Base-by-base conservation (phyloP, 495 filamentous ascomycete genomes). In the Pseudevernia furfuracea region DNA sequence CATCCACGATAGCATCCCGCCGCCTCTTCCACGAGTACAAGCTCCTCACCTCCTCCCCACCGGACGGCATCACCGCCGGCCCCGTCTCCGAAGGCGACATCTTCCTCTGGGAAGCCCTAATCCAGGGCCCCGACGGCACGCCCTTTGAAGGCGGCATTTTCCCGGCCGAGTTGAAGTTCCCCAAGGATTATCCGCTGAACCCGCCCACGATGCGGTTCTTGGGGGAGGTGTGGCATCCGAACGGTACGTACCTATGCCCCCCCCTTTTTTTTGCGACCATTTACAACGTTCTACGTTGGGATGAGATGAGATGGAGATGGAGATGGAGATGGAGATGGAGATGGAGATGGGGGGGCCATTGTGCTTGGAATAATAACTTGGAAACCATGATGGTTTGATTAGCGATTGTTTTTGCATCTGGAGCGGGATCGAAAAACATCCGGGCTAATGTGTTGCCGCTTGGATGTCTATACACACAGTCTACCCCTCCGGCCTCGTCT, bases 11-110 rank as follows among this genome's bases (percentile, higher is more conserved):
- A 52, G 79, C 94, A 66, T 90, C 92, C 73, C 93, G 93, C 68
- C 94, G 94, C 52, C 89, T 99, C 67, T 91, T 97, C 76, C 89
- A 93, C 78, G 94, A 99, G 80, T 99, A 99, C 88, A 87, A 88
- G 68, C 86, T 82, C 63, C 87, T 93, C 58, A 87, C 87, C 66
- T 88, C 84, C 72, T 90, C 90, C 78, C 87, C 90, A 3, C 90
- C 91, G 15, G 90, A 96, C 57, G 95, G 94, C 68, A 97, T 99
- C 76, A 95, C 89, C 65, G 94, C 95, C 21, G 95, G 94, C 48
- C 94, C 94, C 25, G 83, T 96, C 62, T 87, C 84, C 63, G 94
- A 99, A 80, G 92, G 96, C 76, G 91, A 99, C 79, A 87, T 97
- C 72, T 91, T 96, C 71, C 80, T 90, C 74, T 99, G 94, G 94